Evolutionary conservation across 1,284 basidiomycete species (phyloP), one percentile per base, ranked within the genome.

Genomic region (Porphyrellus sp.): DNA sequence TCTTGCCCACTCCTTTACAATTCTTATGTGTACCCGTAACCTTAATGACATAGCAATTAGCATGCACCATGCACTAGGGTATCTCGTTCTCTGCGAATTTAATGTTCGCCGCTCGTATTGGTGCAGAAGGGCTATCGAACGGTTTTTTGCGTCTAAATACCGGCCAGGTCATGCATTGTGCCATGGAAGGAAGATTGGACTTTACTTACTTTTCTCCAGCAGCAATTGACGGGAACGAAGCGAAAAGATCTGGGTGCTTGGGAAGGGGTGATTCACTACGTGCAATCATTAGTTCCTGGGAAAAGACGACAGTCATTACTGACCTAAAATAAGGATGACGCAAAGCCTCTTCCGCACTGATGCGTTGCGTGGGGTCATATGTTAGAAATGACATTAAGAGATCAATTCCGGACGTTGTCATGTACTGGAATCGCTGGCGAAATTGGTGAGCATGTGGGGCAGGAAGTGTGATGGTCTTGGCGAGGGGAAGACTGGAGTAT

Each of bases 241-340:
- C 85, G 71, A 99, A 99, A 49, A 96, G 75, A 65, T 98, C 94
- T n/a, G 94, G 93, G 70, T 99, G 96, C 64, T 99, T 98, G 1
- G 97, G 96, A 35, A 90, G 72, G 0, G 97, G 97, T 1, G 91
- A 86, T 72, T 99, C 97, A 5, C 92, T 95, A 63, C 44, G 31
- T 12, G 37, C 6, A 33, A 47, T 20, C 16, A 51, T 62, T 25
- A 57, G 54, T 46, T 51, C 42, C 18, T 47, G 16, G 16, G 13
- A 21, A 37, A 38, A 39, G 41, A 49, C 33, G 40, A 30, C 2
- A 6, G 43, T 4, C 15, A 75, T 84, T 49, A 31, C 28, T 23
- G 53, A 94, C 93, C 74, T 83, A 70, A 99, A 99, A 70, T 95
- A 99, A 2, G 88, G 85, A 73, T 99, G 97, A 58, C 85, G 78